Percentiles rank a stretch among this genome's conserved stretches.
These are phyloP conservation scores for Hevea brasiliensis DNA, from an alignment of 345 rosid species.

Conservation along the genomic window DNA sequence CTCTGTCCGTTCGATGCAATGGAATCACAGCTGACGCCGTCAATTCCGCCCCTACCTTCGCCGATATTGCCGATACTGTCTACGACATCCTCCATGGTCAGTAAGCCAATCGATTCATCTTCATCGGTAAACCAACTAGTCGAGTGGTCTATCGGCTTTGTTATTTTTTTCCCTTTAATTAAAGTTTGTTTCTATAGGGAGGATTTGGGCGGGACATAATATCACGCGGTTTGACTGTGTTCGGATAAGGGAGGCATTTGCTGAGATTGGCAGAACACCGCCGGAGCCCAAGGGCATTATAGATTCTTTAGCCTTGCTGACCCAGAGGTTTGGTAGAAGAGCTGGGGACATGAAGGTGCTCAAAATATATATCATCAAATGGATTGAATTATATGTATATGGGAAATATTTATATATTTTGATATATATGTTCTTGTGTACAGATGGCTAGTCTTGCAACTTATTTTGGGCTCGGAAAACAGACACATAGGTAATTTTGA, in stretches of 20 bases:
- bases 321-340: slow-evolving; percentile 79
- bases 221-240: slow-evolving; percentile 81
- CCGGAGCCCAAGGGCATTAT: slow-evolving; percentile 73
- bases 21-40: slow-evolving; percentile 66
- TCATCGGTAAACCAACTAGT: neutral
- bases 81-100: slow-evolving; percentile 73
- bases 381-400: too few relatives aligned
- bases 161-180: too few relatives aligned
- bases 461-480: slow-evolving; percentile 83
- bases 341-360: slow-evolving; percentile 89
- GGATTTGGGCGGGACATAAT: slow-evolving; percentile 98
- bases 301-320: slow-evolving; percentile 71
- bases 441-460: slow-evolving; percentile 90
- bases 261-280: slow-evolving; percentile 57
- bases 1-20: slow-evolving; percentile 58
- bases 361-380: too few relatives aligned
- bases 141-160: too few relatives aligned
- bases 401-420: neutral
- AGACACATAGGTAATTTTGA: slow-evolving; percentile 63
- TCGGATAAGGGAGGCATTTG: slow-evolving; percentile 79
- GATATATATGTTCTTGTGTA: slow-evolving; percentile 1
- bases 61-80: slow-evolving; percentile 68
- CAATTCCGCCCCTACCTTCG: slow-evolving; percentile 57
- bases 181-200: slow-evolving; percentile 36
- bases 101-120: neutral